Conservation (phyloP, 352 stramenopile genomes). For the Pythium phragmitis region DNA sequence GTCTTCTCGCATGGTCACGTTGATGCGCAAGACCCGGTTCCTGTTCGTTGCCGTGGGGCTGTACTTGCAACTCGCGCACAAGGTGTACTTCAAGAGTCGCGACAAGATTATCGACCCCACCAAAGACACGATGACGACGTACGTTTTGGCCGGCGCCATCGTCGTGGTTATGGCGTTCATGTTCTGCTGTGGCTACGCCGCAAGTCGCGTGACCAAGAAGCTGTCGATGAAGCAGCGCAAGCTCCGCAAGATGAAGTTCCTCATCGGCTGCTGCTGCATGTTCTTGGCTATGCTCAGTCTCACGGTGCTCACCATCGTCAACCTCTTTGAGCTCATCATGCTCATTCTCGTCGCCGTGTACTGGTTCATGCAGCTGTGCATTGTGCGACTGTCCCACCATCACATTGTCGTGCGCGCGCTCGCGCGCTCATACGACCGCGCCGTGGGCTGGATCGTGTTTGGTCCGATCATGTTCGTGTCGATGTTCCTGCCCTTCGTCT, state of each 20-base stretch:
- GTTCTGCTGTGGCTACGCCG: constrained; percentile 81
- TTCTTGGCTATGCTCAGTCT: constrained; percentile 64
- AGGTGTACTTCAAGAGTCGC: constrained; percentile 69
- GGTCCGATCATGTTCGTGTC: constrained; percentile 86
- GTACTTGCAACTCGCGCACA: constrained; percentile 52
- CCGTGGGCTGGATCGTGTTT: constrained; percentile 87
- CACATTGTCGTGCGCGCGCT: constrained; percentile 85
- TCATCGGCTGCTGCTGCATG: constrained; percentile 72
- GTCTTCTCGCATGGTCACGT: constrained; percentile 57
- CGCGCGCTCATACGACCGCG: constrained; percentile 68
- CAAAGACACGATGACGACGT: constrained; percentile 55
- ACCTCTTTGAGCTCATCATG: constrained; percentile 74
- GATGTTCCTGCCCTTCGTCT: constrained; percentile 90
- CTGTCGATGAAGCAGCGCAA: constrained; percentile 90
- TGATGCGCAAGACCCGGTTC: constrained; percentile 84
- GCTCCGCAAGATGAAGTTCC: constrained; percentile 88
- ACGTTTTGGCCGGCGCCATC: constrained; percentile 59
- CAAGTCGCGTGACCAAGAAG: constrained; percentile 86
- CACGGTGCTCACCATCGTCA: constrained; percentile 63
- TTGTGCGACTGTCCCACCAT: constrained; percentile 76
- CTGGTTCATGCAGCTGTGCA: constrained; percentile 86
- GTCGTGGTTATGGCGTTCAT: constrained; percentile 71
- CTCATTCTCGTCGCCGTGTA: constrained; percentile 74
- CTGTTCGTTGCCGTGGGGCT: constrained; percentile 47
- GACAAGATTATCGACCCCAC: constrained; percentile 51